A percentile compares a stretch with the other conserved stretches of the same genome.
Conservation (phyloP, 2,329 filamentous ascomycete species). For the Tolypocladium tundrense region DNA sequence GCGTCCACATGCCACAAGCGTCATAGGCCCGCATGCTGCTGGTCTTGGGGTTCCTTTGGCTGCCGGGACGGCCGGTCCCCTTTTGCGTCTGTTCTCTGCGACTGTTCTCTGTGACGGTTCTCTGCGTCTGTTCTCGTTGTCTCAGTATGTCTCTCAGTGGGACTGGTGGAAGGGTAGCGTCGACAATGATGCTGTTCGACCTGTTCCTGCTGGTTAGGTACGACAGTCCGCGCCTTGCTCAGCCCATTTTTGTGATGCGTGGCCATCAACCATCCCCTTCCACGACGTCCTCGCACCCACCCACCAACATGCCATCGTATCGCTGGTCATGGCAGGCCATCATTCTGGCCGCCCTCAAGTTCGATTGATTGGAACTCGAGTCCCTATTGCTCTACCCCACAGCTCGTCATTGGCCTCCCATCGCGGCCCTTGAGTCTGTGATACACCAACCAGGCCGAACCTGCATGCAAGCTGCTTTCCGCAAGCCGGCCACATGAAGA, state of each 20-base stretch:
- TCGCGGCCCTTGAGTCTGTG: neutral
- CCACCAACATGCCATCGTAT: neutral
- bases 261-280: neutral
- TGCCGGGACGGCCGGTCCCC: neutral
- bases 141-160: neutral
- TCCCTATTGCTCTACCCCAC: neutral
- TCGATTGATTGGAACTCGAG: slow-evolving; percentile 1
- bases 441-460: neutral
- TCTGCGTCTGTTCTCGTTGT: neutral
- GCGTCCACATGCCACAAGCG: slow-evolving; percentile 2
- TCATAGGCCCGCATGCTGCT: neutral
- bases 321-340: neutral
- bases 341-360: neutral
- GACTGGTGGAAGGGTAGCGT: neutral
- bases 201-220: neutral
- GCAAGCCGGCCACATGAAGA: neutral
- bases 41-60: neutral
- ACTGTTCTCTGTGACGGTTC: neutral
- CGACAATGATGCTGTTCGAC: neutral
- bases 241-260: neutral
- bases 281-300: neutral
- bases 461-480: neutral
- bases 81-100: neutral
- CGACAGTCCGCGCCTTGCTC: neutral
- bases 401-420: neutral